A percentile compares a stretch with the other conserved stretches of the same genome.
Evolutionary conservation across 352 stramenopile species (phyloP).

Genomic region (Globisporangium parvum): DNA sequence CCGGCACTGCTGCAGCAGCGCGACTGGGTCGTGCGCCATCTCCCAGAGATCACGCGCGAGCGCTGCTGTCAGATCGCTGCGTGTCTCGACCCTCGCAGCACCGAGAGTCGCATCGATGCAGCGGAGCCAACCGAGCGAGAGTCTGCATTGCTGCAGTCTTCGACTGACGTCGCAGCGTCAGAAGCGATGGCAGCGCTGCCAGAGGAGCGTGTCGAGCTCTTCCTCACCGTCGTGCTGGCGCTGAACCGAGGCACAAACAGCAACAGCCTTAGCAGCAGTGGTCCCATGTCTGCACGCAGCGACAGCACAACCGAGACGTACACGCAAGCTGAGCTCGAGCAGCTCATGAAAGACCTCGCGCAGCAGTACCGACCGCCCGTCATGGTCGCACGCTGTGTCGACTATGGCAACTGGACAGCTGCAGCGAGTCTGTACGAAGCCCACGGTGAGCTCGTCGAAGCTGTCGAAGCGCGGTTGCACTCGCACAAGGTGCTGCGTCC

Average conservation of each 20-base stretch:
- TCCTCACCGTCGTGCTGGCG: constrained; percentile 58
- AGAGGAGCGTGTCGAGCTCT: constrained; percentile 73
- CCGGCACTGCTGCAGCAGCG: constrained; percentile 54
- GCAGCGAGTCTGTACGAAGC: constrained; percentile 74
- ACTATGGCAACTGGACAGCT: constrained; percentile 79
- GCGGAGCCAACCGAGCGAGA: constrained; percentile 1
- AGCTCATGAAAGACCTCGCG: constrained; percentile 45
- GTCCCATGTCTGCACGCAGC: not conserved
- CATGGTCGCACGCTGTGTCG: constrained; percentile 69
- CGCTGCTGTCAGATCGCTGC: constrained; percentile 29
- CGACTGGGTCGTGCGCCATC: constrained; percentile 62
- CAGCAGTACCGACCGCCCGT: constrained; percentile 67
- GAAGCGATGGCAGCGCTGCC: constrained; percentile 29
- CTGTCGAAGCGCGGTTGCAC: constrained; percentile 77
- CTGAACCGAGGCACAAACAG: constrained; percentile 29
- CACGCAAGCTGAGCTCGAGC: constrained; percentile 49
- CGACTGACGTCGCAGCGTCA: constrained; percentile 31
- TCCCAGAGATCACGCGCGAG: constrained; percentile 27
- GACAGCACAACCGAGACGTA: constrained; percentile 17
- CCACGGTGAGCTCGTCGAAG: constrained; percentile 74
- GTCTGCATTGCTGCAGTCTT: not conserved
- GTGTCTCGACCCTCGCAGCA: constrained; percentile 3
- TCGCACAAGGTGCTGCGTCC: constrained; percentile 39
- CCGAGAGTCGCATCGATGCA: constrained; percentile 26
- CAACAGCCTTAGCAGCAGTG: not conserved